phyloP scores from a whole-genome alignment of 148 eudicot genomes.

The Vaccinium vitisidaea region DNA sequence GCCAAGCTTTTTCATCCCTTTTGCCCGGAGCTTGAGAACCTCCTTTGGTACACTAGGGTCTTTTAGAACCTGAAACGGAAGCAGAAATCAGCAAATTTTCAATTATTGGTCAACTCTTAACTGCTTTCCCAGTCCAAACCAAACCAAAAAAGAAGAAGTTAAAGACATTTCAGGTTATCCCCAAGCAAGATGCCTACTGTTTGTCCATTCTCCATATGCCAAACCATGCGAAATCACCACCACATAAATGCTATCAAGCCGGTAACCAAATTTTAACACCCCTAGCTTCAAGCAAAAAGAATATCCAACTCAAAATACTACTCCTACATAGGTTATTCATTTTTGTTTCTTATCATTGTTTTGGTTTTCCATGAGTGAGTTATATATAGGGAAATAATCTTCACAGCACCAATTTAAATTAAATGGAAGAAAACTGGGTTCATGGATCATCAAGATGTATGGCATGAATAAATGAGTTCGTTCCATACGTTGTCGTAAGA shows the following conservation, averaged over 20 bases:
- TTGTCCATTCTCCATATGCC: slow-evolving; percentile 6
- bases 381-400: not conserved
- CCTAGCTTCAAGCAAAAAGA: not conserved
- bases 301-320: not conserved
- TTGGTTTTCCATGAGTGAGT: not conserved
- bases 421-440: not conserved
- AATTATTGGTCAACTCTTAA: not conserved
- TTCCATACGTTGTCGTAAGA: not conserved
- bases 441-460: not conserved
- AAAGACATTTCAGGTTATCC: not conserved
- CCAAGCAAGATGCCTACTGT: slow-evolving; percentile 14
- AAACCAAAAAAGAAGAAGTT: not conserved
- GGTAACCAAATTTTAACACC: slow-evolving; percentile 3
- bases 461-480: not conserved
- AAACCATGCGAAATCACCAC: not conserved
- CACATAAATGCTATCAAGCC: not conserved
- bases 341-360: not conserved
- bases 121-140: not conserved
- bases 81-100: not conserved
- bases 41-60: slow-evolving; percentile 71
- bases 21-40: slow-evolving; percentile 66
- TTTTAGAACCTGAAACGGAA: slow-evolving; percentile 58
- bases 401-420: not conserved
- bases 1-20: slow-evolving; percentile 84
- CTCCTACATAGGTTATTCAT: not conserved